phyloP scores from a whole-genome alignment of 2,329 filamentous ascomycete species.

The Monosporascus sp. region DNA sequence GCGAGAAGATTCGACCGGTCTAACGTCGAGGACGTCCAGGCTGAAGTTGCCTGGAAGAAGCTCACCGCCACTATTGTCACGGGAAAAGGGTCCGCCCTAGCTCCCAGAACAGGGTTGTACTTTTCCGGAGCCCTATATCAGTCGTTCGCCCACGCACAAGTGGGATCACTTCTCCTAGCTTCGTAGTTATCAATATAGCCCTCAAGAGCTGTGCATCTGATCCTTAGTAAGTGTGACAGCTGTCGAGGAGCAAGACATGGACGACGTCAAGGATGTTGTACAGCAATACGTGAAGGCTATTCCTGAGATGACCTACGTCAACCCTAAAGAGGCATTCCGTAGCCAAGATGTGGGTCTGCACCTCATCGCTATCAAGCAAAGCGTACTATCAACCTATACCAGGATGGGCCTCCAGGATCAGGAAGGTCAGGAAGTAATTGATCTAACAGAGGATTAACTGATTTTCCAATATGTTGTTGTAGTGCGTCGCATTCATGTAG shows the following conservation, averaged over 20 bases:
- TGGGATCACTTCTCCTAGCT: no score
- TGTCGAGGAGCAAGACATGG: conserved; percentile 49
- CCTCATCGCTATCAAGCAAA: conserved; percentile 58
- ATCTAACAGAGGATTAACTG: no score
- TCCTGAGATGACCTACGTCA: conserved; percentile 51
- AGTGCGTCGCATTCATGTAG: no score
- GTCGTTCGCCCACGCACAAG: no score
- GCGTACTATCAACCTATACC: conserved; percentile 51
- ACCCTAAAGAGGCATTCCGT: conserved; percentile 59
- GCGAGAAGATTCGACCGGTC: conserved; percentile 54
- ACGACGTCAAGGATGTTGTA: conserved; percentile 56
- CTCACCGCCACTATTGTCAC: conserved; percentile 50
- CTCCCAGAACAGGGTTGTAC: no score
- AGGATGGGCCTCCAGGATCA: conserved; percentile 64
- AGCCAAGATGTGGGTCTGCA: conserved; percentile 47
- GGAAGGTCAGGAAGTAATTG: no score
- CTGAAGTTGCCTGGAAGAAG: conserved; percentile 54
- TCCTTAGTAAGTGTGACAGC: no score
- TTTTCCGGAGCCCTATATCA: no score
- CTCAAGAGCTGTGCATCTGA: no score
- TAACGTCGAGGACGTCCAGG: conserved; percentile 40
- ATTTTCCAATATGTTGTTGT: no score
- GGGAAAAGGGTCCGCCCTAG: no score
- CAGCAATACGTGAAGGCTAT: conserved; percentile 57
- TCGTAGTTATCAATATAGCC: no score